Base-by-base conservation (phyloP, 164 flowering plant genomes). In the Kingdonia uniflora region DNA sequence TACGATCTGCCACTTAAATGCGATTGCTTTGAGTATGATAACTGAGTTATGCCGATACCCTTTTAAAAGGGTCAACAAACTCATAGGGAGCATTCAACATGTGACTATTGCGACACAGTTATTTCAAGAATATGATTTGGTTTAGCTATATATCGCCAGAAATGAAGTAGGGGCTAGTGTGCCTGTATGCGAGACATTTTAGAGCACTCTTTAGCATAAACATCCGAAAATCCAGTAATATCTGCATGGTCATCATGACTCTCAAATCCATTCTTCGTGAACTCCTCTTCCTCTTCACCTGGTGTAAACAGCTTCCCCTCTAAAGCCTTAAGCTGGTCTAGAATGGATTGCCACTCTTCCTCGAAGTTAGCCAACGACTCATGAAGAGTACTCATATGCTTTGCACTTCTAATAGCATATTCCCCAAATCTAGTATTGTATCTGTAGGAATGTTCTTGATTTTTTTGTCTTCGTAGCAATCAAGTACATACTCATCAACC, bases 291-390 rank as follows among this genome's bases (percentile, higher is more conserved):
- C 29, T 82, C 88, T 42, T 84, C 85, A 38, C 68, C 74, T 57
- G 83, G 49, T 25, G 74, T 62, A 39, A 80, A 70, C 39, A 87
- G 87, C 69, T 89, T 91, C 62, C 80, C 90, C 58, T 91, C 97
- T 54, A 91, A 62, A 42, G 63, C 79, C 77, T 80, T 85, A 24
- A 91, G 84, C 66, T 82, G 87, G 52, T 85, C 86, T 6, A 87
- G 68, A 52, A 91, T 85, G 7, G 85, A 76, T 33, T 75, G 47
- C 65, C 89, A 79, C 68, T 88, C 96, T 45, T 80, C 86, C 69
- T 88, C 95, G 49, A 80, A 82, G 48, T 77, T 75, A 11, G 76
- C 74, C 52, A 88, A 60, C 16, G 91, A 80, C 17, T 82, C 74
- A 54, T 63, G 68, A 53, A 70, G 71, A 1, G 68, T 66, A 42